These are phyloP conservation scores for Komagataella kurtzmanii DNA, from an alignment of 805 yeast genomes.

Conservation along the genomic window DNA sequence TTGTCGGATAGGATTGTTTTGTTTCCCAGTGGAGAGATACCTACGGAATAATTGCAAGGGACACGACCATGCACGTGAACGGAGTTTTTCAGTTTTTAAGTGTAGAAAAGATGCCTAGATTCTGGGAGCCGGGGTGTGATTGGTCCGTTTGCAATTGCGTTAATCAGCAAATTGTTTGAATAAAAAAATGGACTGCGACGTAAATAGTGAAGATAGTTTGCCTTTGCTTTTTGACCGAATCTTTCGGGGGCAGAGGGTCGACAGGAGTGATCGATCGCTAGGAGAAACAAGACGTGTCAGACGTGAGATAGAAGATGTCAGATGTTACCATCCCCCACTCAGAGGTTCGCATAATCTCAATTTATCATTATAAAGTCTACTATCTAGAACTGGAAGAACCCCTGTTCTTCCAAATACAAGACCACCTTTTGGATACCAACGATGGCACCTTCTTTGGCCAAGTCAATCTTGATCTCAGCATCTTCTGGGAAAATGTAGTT, in stretches of 20 bases:
- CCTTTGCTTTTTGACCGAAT: neutral
- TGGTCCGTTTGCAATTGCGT: neutral
- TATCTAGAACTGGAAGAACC: conserved; percentile 47
- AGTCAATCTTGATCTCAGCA: conserved; percentile 45
- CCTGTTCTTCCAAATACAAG: conserved; percentile 65
- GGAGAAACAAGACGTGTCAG: neutral
- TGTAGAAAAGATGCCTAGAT: neutral
- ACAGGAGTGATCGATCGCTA: neutral
- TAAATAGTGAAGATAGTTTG: neutral
- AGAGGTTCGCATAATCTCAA: neutral
- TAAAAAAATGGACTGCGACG: neutral
- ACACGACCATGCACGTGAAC: neutral
- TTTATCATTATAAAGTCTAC: neutral
- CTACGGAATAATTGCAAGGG: neutral
- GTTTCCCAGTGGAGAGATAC: neutral
- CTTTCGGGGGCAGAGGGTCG: neutral
- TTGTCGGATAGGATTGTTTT: neutral
- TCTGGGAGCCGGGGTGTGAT: neutral
- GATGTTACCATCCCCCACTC: neutral
- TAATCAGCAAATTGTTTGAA: neutral
- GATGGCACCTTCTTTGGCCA: conserved; percentile 41
- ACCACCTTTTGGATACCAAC: conserved; percentile 67
- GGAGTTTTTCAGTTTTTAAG: neutral
- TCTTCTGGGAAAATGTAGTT: conserved; percentile 33
- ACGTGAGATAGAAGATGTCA: neutral